Evolutionary conservation across 106 monocot genomes (phyloP).

Genomic region (Dendrobium nobile): DNA sequence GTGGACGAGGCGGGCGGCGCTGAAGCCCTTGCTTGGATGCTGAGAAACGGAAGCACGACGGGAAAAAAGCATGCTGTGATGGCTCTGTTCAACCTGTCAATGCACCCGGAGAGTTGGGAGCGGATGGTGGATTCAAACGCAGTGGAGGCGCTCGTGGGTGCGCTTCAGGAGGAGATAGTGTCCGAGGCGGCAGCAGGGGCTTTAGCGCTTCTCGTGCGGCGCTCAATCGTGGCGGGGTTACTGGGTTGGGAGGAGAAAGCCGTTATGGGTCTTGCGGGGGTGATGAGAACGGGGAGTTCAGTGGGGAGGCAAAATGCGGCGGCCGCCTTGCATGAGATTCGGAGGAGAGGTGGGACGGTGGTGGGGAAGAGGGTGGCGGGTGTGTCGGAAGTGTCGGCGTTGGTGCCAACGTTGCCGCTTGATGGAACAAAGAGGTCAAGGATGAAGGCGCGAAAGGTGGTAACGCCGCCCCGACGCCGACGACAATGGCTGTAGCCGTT

Average conservation of each 20-base stretch:
- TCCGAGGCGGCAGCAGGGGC: constrained; percentile 77
- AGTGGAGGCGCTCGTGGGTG: constrained; percentile 29
- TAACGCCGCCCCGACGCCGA: too few species aligned
- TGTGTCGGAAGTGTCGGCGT: background rate
- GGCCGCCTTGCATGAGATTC: constrained; percentile 54
- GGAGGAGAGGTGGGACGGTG: constrained; percentile 24
- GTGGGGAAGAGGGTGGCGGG: constrained; percentile 29
- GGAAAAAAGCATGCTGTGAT: constrained; percentile 77
- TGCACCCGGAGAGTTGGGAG: constrained; percentile 30
- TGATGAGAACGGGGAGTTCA: constrained; percentile 55
- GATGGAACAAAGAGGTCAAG: background rate
- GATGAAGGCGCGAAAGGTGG: background rate
- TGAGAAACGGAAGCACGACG: constrained; percentile 44
- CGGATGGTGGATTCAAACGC: constrained; percentile 51
- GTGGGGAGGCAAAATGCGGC: constrained; percentile 58
- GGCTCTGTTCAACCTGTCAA: constrained; percentile 66
- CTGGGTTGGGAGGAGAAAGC: constrained; percentile 23
- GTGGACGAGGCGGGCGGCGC: constrained; percentile 38
- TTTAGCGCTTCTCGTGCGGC: constrained; percentile 47
- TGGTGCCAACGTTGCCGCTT: background rate
- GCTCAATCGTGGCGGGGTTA: constrained; percentile 14
- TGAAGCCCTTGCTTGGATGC: constrained; percentile 33
- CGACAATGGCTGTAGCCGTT: too few species aligned
- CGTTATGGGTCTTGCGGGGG: constrained; percentile 24
- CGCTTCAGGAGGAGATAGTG: constrained; percentile 39